phyloP scores from a whole-genome alignment of 2,329 filamentous ascomycete species.

The Remersonia thermophila region DNA sequence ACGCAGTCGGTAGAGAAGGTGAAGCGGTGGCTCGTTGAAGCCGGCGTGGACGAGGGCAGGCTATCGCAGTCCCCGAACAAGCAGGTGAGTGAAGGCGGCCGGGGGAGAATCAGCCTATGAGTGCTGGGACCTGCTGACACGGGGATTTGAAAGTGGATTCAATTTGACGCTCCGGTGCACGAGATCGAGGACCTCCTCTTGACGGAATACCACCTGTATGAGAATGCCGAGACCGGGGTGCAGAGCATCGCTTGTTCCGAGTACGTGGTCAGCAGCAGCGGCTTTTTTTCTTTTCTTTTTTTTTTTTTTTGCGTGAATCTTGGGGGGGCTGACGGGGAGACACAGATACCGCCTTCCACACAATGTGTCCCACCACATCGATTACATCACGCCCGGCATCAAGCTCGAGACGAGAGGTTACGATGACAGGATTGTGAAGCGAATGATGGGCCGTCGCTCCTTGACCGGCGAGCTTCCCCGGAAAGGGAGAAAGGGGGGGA shows the following conservation, averaged over 20 bases:
- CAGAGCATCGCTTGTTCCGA: slow-evolving; percentile 14
- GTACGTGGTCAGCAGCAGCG: slow-evolving; percentile 1
- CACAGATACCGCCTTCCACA: slow-evolving; percentile 33
- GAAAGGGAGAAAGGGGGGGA: not conserved
- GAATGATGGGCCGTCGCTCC: slow-evolving; percentile 3
- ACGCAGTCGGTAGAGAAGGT: slow-evolving; percentile 24
- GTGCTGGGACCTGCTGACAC: not conserved
- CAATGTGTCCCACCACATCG: slow-evolving; percentile 34
- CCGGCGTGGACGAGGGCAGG: slow-evolving; percentile 12
- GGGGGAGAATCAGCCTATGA: slow-evolving; percentile 15
- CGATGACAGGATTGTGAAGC: slow-evolving; percentile 7
- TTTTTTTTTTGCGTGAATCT: too few species aligned
- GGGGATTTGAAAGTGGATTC: slow-evolving; percentile 24
- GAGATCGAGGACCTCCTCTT: slow-evolving; percentile 29
- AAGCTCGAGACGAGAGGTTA: slow-evolving; percentile 25
- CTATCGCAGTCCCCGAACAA: slow-evolving; percentile 17
- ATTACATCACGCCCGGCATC: slow-evolving; percentile 45
- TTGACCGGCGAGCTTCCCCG: not conserved
- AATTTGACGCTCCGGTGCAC: slow-evolving; percentile 27
- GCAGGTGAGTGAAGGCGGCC: slow-evolving; percentile 13
- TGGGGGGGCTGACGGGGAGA: too few species aligned
- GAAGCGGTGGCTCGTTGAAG: slow-evolving; percentile 24
- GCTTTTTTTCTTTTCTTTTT: not conserved
- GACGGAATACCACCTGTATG: slow-evolving; percentile 29
- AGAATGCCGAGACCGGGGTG: slow-evolving; percentile 25